Percentiles rank a stretch among this genome's conserved stretches.
Conservation (phyloP, 257 asterid genomes). For the Thymus mandschuricus region DNA sequence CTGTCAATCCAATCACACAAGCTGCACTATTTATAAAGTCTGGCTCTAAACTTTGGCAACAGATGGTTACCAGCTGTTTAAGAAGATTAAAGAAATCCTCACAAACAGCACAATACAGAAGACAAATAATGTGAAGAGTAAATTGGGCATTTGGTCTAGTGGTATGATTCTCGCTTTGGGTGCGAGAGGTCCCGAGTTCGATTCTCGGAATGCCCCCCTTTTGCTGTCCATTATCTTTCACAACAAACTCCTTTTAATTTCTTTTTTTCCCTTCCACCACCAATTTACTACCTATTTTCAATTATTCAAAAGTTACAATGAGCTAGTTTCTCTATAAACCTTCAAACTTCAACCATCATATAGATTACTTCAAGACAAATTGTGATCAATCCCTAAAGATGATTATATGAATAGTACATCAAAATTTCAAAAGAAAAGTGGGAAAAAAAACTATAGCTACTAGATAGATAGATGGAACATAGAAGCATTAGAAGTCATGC, state of each 20-base stretch:
- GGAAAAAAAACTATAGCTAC: no score
- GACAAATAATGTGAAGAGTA: not conserved
- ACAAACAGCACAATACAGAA: not conserved
- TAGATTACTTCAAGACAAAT: not conserved
- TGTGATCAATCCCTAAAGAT: not conserved
- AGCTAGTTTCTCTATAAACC: not conserved
- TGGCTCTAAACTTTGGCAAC: not conserved
- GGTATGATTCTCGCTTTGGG: slow-evolving; percentile 93
- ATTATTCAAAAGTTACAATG: not conserved
- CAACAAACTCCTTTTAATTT: not conserved
- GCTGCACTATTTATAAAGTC: not conserved
- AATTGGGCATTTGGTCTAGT: slow-evolving; percentile 4
- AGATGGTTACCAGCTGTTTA: not conserved
- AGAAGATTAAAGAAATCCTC: not conserved
- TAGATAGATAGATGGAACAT: no score
- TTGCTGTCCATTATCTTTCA: not conserved
- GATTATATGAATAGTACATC: not conserved
- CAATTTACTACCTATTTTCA: not conserved
- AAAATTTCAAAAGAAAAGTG: no score
- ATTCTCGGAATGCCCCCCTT: slow-evolving; percentile 64
- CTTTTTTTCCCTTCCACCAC: not conserved
- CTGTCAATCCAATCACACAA: not conserved
- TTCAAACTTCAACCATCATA: slow-evolving; percentile 19
- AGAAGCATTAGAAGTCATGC: no score
- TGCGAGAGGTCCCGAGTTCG: slow-evolving; percentile 88